These are phyloP conservation scores for Paramecium pentaurelia DNA, from an alignment of 73 alveolate genomes.

Conservation along the genomic window DNA sequence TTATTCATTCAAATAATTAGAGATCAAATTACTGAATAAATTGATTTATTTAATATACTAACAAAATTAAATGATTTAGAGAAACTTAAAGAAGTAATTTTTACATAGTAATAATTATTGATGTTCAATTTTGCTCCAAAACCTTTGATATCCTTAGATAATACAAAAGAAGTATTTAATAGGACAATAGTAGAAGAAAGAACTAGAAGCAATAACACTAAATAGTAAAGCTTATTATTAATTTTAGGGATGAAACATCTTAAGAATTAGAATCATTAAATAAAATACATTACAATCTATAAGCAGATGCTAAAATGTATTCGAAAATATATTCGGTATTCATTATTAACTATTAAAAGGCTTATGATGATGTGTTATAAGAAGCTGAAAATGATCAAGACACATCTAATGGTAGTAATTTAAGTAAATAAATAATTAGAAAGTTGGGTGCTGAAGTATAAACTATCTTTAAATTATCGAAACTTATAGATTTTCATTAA, in stretches of 20 bases:
- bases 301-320: not conserved
- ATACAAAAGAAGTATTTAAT: not conserved
- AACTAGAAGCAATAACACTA: not conserved
- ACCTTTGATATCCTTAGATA: not conserved
- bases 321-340: not conserved
- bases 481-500: not conserved
- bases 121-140: not conserved
- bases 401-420: not conserved
- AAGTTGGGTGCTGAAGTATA: conserved; percentile 5
- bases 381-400: not conserved
- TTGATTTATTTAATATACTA: not conserved
- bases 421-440: not conserved
- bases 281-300: not conserved
- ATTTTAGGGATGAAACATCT: not conserved
- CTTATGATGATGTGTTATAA: conserved; percentile 13
- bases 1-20: not conserved
- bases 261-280: not conserved
- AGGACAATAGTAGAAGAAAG: not conserved
- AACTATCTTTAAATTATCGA: not conserved
- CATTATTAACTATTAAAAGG: not conserved
- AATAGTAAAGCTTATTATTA: not conserved
- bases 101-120: not conserved
- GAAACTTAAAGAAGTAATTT: not conserved
- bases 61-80: not conserved
- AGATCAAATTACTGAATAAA: not conserved